Evolutionary conservation across 495 filamentous ascomycete genomes (phyloP), one percentile per base, ranked within the genome.

Genomic region (Tuber melanosporum): DNA sequence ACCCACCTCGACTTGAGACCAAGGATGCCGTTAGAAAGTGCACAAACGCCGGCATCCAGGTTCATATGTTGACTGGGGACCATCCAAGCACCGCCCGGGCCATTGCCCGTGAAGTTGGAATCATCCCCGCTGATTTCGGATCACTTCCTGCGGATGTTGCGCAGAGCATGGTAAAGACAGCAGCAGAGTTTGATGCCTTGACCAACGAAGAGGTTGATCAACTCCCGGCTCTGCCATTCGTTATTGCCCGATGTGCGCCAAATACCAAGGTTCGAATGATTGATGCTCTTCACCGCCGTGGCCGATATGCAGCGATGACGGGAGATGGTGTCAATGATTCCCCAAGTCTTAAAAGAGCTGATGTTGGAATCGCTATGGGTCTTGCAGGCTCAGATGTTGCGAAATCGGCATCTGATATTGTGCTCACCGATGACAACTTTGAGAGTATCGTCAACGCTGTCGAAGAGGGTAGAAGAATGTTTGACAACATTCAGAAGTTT

Each of bases 301-400:
- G 87, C 7, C 83, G 85, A 36, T 91, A 87, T 79, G 89, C 88
- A 85, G 87, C 83, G 70, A 87, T 91, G 83, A 90, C 88, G 14
- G 90, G 91, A 74, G 91, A 92, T 77, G 91, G 91, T 45, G 89
- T 92, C 74, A 92, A 92, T 78, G 91, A 92, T 80, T 88, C 90
- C 14, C 91, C 91, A 12, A 89, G 89, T 44, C 85, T 92, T 62
- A 89, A 89, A 72, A 85, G 87, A 43, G 89, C 91, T 39, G 89
- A 92, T 79, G 88, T 92, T 8, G 91, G 91, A 72, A 88, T 92
- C 75, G 90, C 91, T 5, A 89, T 92, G 85, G 90, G 88, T 44
- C 89, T 91, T 70, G 87, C 88, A 42, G 94, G 94, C 7, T 94
- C 91, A 41, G 94, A 97, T 78, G 94, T 97, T n/a, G 94, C 94